Evolutionary conservation across 176 grass and related monocot species (phyloP).

Genomic region (Luzula sylvatica): DNA sequence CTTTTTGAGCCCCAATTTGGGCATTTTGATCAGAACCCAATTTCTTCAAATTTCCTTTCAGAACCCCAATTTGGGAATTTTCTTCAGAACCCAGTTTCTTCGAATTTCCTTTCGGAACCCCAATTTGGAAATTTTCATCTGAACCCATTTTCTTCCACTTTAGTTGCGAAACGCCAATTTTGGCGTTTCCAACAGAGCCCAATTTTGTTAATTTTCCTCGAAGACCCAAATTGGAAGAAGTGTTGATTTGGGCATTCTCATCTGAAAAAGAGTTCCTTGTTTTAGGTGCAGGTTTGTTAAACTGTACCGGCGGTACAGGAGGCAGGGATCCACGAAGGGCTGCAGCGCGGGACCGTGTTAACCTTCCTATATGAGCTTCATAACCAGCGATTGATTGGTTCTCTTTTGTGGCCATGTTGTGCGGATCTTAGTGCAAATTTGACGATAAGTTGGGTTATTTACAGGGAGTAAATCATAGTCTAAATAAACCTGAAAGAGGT

Average conservation of each 20-base stretch:
- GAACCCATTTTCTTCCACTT: neutral
- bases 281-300: slow-evolving; percentile 5
- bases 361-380: slow-evolving; percentile 11
- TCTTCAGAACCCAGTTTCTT: neutral
- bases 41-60: neutral
- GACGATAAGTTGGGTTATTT: neutral
- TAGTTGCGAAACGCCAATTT: neutral
- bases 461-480: neutral
- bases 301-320: neutral
- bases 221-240: slow-evolving; percentile 5
- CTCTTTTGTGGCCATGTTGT: slow-evolving; percentile 1
- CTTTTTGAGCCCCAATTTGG: neutral
- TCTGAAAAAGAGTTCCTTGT: neutral
- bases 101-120: neutral
- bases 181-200: neutral
- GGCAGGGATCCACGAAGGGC: neutral
- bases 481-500: slow-evolving; percentile 8
- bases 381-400: slow-evolving; percentile 6
- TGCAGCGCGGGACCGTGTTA: slow-evolving; percentile 10
- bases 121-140: neutral
- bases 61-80: neutral
- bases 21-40: too few species aligned
- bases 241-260: neutral
- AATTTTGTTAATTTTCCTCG: neutral
- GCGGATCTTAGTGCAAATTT: too few species aligned